These are phyloP conservation scores for Lasiodiplodia sp. DNA, from an alignment of 2,329 filamentous ascomycete genomes.

Conservation along the genomic window DNA sequence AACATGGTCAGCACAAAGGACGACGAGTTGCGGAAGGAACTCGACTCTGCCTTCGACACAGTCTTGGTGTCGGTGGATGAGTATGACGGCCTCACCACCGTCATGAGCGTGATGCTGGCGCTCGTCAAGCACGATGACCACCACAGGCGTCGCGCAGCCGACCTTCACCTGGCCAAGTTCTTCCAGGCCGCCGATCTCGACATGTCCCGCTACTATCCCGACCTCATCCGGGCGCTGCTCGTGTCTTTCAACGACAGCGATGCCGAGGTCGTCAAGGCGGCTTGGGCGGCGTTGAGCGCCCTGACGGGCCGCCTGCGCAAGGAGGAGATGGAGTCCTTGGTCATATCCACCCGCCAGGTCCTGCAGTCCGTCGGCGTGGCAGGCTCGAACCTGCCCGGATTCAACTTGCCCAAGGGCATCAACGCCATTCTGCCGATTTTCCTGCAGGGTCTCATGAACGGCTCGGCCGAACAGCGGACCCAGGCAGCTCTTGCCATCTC, in stretches of 20 bases:
- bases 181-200: slow-evolving; percentile 82
- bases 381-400: slow-evolving; percentile 84
- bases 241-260: slow-evolving; percentile 93
- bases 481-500: slow-evolving; percentile 93
- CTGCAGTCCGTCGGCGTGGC: slow-evolving; percentile 88
- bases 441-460: slow-evolving; percentile 97
- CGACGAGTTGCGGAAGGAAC: slow-evolving; percentile 73
- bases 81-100: slow-evolving; percentile 91
- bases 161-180: slow-evolving; percentile 83
- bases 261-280: slow-evolving; percentile 81
- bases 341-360: slow-evolving; percentile 83
- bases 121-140: slow-evolving; percentile 95
- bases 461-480: slow-evolving; percentile 87
- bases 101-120: slow-evolving; percentile 90
- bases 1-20: slow-evolving; percentile 83
- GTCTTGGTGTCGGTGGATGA: slow-evolving; percentile 94
- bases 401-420: slow-evolving; percentile 92
- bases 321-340: slow-evolving; percentile 96
- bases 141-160: slow-evolving; percentile 77
- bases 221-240: slow-evolving; percentile 88
- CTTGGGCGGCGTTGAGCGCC: slow-evolving; percentile 85
- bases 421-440: slow-evolving; percentile 96
- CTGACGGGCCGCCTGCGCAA: slow-evolving; percentile 91
- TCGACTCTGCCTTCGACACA: slow-evolving; percentile 83
- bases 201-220: slow-evolving; percentile 94